phyloP scores from a whole-genome alignment of 495 filamentous ascomycete species.

The Platismatia glauca region DNA sequence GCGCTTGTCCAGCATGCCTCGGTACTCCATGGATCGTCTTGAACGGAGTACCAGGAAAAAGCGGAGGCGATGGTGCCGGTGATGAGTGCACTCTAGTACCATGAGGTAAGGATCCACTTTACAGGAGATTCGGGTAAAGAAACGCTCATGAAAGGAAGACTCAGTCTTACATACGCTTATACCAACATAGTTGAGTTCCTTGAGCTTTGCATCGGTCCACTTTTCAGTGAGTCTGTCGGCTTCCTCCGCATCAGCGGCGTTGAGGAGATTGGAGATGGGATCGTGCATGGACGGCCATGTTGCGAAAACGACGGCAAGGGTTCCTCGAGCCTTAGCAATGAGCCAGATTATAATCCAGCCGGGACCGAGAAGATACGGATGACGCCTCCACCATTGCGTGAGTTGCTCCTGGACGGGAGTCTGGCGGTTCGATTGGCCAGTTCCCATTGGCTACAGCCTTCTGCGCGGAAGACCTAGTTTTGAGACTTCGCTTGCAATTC shows the following conservation, averaged over 20 bases:
- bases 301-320: slow-evolving; percentile 4
- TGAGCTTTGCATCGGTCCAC: slow-evolving; percentile 16
- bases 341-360: not conserved
- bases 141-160: not conserved
- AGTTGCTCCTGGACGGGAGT: not conserved
- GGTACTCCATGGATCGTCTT: slow-evolving; percentile 9
- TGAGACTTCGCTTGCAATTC: not conserved
- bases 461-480: not conserved
- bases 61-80: slow-evolving; percentile 17
- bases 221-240: slow-evolving; percentile 17
- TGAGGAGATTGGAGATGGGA: slow-evolving; percentile 15
- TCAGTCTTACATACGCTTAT: slow-evolving; percentile 4
- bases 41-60: slow-evolving; percentile 12
- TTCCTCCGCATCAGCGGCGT: slow-evolving; percentile 2
- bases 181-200: slow-evolving; percentile 17
- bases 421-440: not conserved
- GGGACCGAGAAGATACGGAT: slow-evolving; percentile 3
- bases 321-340: not conserved
- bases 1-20: slow-evolving; percentile 18
- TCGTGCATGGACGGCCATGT: slow-evolving; percentile 20
- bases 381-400: not conserved
- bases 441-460: not conserved
- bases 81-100: slow-evolving; percentile 9
- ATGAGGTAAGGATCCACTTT: not conserved
- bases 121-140: not conserved